Percentiles rank a stretch among this genome's conserved stretches.
phyloP scores from a whole-genome alignment of 2,329 filamentous ascomycete genomes.

The Stagonosporopsis vannaccii region DNA sequence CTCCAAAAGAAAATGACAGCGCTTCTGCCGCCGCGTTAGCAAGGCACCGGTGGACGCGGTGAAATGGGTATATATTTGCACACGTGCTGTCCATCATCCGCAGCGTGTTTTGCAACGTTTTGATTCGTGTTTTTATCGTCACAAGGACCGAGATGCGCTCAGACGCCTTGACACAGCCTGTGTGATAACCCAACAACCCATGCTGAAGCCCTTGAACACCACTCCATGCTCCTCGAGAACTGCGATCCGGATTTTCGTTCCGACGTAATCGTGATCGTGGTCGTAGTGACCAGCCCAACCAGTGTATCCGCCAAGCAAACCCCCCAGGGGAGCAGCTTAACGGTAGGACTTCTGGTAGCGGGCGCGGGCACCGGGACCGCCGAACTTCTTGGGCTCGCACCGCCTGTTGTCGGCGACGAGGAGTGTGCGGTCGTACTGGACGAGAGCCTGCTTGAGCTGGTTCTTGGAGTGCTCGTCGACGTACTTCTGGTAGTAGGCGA shows the following conservation, averaged over 20 bases:
- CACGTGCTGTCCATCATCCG: constrained; percentile 24
- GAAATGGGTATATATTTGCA: constrained; percentile 19
- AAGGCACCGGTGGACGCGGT: constrained; percentile 22
- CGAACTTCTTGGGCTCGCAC: constrained; percentile 99
- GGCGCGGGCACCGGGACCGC: constrained; percentile 90
- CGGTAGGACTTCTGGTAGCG: constrained; percentile 99
- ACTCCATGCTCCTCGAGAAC: constrained; percentile 41
- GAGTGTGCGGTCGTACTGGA: constrained; percentile 94
- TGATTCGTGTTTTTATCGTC: constrained; percentile 52
- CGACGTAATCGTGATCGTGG: not conserved
- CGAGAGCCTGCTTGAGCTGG: constrained; percentile 95
- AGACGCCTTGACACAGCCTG: constrained; percentile 32
- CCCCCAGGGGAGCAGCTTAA: constrained; percentile 63
- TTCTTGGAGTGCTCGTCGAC: constrained; percentile 99
- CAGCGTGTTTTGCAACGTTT: constrained; percentile 46
- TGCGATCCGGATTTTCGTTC: not conserved
- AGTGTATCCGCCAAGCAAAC: constrained; percentile 1
- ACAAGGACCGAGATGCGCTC: constrained; percentile 43
- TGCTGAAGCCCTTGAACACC: constrained; percentile 46
- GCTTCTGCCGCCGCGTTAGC: constrained; percentile 8
- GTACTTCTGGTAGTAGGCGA: constrained; percentile 99
- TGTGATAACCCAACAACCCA: constrained; percentile 34
- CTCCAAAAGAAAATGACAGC: constrained; percentile 1
- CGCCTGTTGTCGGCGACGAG: constrained; percentile 99
- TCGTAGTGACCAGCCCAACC: not conserved